These are phyloP conservation scores for Pestalotiopsis sp. DNA, from an alignment of 2,329 filamentous ascomycete species.

Conservation along the genomic window DNA sequence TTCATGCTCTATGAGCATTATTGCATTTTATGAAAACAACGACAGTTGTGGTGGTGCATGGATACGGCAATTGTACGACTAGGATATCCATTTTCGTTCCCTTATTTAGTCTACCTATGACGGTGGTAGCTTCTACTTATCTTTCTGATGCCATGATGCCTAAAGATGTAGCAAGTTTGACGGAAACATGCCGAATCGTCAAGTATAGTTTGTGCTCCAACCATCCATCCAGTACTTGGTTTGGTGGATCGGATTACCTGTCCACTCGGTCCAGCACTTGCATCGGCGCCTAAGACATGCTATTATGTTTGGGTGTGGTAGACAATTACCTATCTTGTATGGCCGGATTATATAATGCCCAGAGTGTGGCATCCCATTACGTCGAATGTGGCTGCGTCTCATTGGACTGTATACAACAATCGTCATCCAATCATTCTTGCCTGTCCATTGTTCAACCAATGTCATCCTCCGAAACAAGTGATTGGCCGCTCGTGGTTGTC, in stretches of 20 bases:
- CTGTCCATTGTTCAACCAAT: not conserved
- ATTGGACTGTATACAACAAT: not conserved
- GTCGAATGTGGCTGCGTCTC: not conserved
- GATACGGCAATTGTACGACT: constrained; percentile 36
- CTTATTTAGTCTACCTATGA: constrained; percentile 1
- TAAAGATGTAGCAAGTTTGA: not conserved
- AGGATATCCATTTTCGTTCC: constrained; percentile 40
- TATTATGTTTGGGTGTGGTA: not conserved
- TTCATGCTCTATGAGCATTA: constrained; percentile 11
- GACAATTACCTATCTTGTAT: not conserved
- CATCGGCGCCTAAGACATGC: not conserved
- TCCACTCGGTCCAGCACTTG: not conserved
- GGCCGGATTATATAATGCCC: not conserved
- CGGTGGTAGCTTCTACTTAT: not conserved
- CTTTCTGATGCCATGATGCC: not conserved
- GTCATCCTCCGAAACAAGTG: not conserved
- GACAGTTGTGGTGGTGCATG: not conserved
- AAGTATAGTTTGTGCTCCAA: too few relatives aligned
- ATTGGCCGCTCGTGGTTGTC: not conserved
- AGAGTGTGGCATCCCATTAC: not conserved
- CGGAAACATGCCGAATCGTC: not conserved
- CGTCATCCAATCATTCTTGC: not conserved
- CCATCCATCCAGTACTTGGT: too few relatives aligned
- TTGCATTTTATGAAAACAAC: constrained; percentile 16
- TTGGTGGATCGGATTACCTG: too few relatives aligned